These are phyloP conservation scores for Colletotrichum truncatum DNA, from an alignment of 2,329 filamentous ascomycete species.

Conservation along the genomic window DNA sequence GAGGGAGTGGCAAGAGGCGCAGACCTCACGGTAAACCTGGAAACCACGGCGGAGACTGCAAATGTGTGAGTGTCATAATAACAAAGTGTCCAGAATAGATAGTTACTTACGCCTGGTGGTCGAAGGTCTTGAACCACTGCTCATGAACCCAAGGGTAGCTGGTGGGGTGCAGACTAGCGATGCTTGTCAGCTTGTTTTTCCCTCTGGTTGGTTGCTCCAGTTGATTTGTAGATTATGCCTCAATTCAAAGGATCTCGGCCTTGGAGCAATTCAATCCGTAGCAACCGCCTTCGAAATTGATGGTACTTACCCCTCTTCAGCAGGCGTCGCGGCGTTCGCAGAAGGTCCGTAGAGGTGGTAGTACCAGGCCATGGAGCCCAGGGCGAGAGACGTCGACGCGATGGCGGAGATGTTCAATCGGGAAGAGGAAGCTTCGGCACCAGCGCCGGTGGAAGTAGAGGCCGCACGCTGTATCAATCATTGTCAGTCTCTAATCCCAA, in stretches of 20 bases:
- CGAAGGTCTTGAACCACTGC: constrained; percentile 94
- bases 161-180: constrained; percentile 83
- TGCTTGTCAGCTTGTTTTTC: constrained; percentile 10
- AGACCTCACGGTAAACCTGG: constrained; percentile 99
- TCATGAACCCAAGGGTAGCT: constrained; percentile 96
- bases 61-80: constrained; percentile 24
- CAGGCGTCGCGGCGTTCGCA: constrained; percentile 88
- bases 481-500: constrained; percentile 48
- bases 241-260: constrained; percentile 19
- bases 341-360: constrained; percentile 94
- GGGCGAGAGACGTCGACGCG: constrained; percentile 85
- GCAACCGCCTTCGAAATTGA: constrained; percentile 2
- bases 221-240: constrained; percentile 30
- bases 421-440: constrained; percentile 75
- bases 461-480: constrained; percentile 62
- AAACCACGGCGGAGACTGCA: constrained; percentile 94
- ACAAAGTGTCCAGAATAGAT: neutral
- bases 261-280: constrained; percentile 10
- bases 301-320: constrained; percentile 93
- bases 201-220: constrained; percentile 12
- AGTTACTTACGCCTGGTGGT: constrained; percentile 86
- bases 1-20: constrained; percentile 96
- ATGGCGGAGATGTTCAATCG: constrained; percentile 87
- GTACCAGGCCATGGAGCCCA: constrained; percentile 95
- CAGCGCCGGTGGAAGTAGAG: constrained; percentile 79